phyloP scores from a whole-genome alignment of 2,329 filamentous ascomycete species.

The Aureobasidium pullulans region DNA sequence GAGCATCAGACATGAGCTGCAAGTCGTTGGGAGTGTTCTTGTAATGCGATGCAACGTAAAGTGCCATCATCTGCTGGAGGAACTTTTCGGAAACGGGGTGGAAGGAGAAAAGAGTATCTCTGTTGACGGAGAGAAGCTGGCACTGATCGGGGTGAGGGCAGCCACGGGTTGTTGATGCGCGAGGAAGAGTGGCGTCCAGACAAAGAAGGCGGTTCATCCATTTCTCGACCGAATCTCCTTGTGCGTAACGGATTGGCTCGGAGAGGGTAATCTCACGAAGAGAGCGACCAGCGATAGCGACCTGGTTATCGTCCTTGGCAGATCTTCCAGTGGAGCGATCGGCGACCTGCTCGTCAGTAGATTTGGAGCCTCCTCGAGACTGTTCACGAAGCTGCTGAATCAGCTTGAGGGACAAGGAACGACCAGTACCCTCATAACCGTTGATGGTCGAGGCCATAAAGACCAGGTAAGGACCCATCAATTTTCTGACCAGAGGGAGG shows the following conservation, averaged over 20 bases:
- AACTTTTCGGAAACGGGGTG: conserved; percentile 96
- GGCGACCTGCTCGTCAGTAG: conserved; percentile 55
- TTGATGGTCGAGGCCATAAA: conserved; percentile 99
- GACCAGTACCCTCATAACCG: conserved; percentile 93
- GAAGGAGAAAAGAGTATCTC: conserved; percentile 96
- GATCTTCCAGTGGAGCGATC: conserved; percentile 73
- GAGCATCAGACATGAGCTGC: conserved; percentile 97
- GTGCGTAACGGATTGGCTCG: conserved; percentile 90
- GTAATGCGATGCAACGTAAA: conserved; percentile 96
- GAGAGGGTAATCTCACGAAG: conserved; percentile 86
- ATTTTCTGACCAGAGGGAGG: conserved; percentile 79
- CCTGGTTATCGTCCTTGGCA: conserved; percentile 54
- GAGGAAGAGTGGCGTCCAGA: conserved; percentile 83
- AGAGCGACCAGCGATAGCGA: conserved; percentile 61
- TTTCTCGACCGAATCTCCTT: conserved; percentile 85
- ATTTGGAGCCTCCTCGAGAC: conserved; percentile 59
- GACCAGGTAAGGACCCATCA: conserved; percentile 93
- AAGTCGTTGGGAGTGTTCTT: conserved; percentile 97
- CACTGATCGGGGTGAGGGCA: conserved; percentile 88
- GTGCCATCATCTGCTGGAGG: conserved; percentile 93
- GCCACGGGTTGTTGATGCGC: conserved; percentile 65
- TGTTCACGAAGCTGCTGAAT: conserved; percentile 96
- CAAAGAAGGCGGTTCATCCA: conserved; percentile 95
- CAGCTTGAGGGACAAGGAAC: conserved; percentile 88
- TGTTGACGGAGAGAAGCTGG: conserved; percentile 87